Conservation (phyloP, 768 basidiomycete species). For the Russula ochroleuca region DNA sequence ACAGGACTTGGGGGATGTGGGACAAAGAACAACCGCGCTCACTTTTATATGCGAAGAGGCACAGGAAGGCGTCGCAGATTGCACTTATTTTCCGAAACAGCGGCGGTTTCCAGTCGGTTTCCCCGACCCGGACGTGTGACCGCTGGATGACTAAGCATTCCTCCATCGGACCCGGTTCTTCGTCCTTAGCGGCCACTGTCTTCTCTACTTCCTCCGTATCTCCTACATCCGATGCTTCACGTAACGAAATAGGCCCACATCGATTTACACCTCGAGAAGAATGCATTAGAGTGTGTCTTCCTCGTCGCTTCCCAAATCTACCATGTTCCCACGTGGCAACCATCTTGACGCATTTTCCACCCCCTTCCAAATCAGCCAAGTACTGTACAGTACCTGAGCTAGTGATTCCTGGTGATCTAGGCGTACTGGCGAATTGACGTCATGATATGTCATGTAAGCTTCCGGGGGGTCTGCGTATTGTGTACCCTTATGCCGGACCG, state of each 20-base stretch:
- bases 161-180: conserved; percentile 1
- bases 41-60: conserved; percentile 17
- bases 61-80: not conserved
- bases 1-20: not conserved
- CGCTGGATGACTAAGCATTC: conserved; percentile 10
- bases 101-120: not conserved
- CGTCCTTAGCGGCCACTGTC: not conserved
- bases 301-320: not conserved
- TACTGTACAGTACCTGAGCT: too few relatives aligned
- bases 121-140: not conserved
- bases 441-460: conserved; percentile 11
- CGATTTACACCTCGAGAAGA: not conserved
- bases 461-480: not conserved
- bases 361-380: not conserved
- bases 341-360: not conserved
- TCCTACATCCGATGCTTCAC: conserved; percentile 9
- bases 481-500: too few relatives aligned
- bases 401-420: not conserved
- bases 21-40: conserved; percentile 13
- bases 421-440: not conserved
- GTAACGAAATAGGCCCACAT: not conserved
- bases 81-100: not conserved
- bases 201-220: not conserved
- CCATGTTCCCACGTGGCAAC: not conserved
- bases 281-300: not conserved